Percentiles rank a stretch among this genome's conserved stretches.
phyloP scores from a whole-genome alignment of 441 rosid genomes.

The Pelargonium hybrid region DNA sequence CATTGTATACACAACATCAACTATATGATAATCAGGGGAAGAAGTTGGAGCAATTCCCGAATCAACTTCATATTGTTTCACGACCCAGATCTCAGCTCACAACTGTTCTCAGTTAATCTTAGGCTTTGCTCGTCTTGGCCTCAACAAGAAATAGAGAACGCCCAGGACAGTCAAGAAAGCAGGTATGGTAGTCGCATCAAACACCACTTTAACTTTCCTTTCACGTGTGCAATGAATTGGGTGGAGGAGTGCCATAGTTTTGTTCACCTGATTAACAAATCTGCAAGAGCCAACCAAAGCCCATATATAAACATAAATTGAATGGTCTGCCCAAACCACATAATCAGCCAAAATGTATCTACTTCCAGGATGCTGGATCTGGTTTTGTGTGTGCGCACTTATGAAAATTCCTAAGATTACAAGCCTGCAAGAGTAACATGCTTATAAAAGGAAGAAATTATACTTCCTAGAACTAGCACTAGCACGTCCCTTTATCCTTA shows the following conservation, averaged over 20 bases:
- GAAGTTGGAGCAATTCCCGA: slow-evolving; percentile 7
- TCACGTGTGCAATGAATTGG: slow-evolving; percentile 84
- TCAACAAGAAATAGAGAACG: slow-evolving; percentile 52
- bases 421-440: not conserved
- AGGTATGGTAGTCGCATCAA: slow-evolving; percentile 71
- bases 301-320: not conserved
- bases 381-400: not conserved
- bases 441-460: not conserved
- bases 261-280: slow-evolving; percentile 68
- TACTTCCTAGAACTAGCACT: too few species aligned
- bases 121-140: slow-evolving; percentile 79
- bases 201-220: slow-evolving; percentile 57
- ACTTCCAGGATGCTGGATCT: not conserved
- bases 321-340: slow-evolving; percentile 4
- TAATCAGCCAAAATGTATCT: not conserved
- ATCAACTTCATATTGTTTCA: not conserved
- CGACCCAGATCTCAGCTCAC: slow-evolving; percentile 10
- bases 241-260: slow-evolving; percentile 60
- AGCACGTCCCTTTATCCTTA: too few species aligned
- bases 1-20: too few species aligned
- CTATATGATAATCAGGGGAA: not conserved
- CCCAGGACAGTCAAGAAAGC: slow-evolving; percentile 56
- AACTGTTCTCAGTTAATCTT: slow-evolving; percentile 58
- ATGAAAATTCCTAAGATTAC: not conserved
- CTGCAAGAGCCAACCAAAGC: slow-evolving; percentile 29